Conservation (phyloP, 2,329 filamentous ascomycete genomes). For the Claviceps africana region DNA sequence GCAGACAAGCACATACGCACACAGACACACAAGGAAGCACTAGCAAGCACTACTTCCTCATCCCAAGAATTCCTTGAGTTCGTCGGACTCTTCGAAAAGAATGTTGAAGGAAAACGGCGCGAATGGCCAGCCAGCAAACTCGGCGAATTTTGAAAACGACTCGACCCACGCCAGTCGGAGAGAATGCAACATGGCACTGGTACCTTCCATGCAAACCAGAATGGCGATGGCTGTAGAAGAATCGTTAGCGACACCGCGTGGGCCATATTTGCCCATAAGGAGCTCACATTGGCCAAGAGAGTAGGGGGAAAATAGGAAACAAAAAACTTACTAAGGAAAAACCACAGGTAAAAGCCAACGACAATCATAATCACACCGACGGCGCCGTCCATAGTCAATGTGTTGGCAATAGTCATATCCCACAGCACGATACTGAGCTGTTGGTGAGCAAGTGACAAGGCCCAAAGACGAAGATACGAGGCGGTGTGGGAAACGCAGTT, state of each 20-base stretch:
- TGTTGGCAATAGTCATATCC: conserved; percentile 81
- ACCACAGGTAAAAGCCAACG: conserved; percentile 76
- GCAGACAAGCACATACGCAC: conserved; percentile 1
- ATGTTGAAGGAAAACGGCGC: conserved; percentile 77
- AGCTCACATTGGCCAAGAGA: not conserved
- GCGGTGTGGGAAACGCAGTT: conserved; percentile 99
- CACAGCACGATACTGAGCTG: conserved; percentile 93
- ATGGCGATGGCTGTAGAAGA: conserved; percentile 33
- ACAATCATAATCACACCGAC: conserved; percentile 70
- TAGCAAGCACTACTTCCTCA: conserved; percentile 13
- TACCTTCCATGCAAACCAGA: conserved; percentile 89
- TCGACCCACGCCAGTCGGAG: conserved; percentile 92
- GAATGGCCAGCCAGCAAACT: conserved; percentile 79
- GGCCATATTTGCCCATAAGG: not conserved
- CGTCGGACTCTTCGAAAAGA: conserved; percentile 69
- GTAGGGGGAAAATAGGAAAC: not conserved
- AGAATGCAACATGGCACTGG: conserved; percentile 87
- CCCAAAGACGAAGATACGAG: conserved; percentile 97
- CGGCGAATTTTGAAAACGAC: conserved; percentile 94
- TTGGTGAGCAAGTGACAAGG: conserved; percentile 90
- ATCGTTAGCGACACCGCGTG: conserved; percentile 12
- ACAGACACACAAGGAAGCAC: not conserved
- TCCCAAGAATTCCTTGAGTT: conserved; percentile 41
- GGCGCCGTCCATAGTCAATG: conserved; percentile 52
- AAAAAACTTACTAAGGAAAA: conserved; percentile 50